Conservation (phyloP, 768 basidiomycete genomes). For the Boletus barrowsii region DNA sequence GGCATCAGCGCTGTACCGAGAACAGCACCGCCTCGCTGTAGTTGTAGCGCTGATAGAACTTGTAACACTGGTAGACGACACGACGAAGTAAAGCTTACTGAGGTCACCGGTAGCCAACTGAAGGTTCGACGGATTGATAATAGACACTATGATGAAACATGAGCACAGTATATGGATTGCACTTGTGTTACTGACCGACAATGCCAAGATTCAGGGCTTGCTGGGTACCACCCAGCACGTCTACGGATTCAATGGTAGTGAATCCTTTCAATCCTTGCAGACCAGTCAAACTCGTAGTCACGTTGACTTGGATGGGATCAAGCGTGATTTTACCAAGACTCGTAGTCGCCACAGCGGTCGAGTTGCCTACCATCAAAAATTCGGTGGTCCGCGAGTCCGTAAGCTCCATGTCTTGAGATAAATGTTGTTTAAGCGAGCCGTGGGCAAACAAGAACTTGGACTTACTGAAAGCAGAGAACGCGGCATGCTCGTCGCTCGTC, state of each 20-base stretch:
- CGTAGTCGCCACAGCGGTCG: conserved; percentile 56
- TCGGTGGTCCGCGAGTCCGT: conserved; percentile 46
- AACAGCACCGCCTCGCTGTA: conserved; percentile 47
- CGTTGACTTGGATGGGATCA: conserved; percentile 69
- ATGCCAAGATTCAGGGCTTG: conserved; percentile 60
- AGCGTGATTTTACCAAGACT: conserved; percentile 67
- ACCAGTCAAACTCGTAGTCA: conserved; percentile 57
- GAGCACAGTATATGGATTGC: background rate
- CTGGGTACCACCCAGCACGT: conserved; percentile 61
- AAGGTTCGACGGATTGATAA: conserved; percentile 67
- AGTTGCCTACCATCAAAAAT: conserved; percentile 59
- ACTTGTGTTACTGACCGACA: conserved; percentile 38
- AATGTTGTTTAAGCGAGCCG: background rate
- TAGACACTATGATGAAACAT: conserved; percentile 42
- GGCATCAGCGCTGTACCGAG: conserved; percentile 68
- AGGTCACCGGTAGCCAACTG: conserved; percentile 61
- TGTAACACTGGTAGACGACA: background rate
- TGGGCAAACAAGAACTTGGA: background rate
- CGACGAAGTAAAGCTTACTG: conserved; percentile 38
- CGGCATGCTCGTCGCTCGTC: conserved; percentile 44
- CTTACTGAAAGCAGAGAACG: conserved; percentile 62
- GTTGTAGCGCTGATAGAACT: conserved; percentile 46
- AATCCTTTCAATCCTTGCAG: conserved; percentile 57
- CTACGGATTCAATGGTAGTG: conserved; percentile 55
- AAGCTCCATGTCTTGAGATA: conserved; percentile 49